Evolutionary conservation across 1,139 yeast species (phyloP).

Genomic region (Kazachstania sp.): DNA sequence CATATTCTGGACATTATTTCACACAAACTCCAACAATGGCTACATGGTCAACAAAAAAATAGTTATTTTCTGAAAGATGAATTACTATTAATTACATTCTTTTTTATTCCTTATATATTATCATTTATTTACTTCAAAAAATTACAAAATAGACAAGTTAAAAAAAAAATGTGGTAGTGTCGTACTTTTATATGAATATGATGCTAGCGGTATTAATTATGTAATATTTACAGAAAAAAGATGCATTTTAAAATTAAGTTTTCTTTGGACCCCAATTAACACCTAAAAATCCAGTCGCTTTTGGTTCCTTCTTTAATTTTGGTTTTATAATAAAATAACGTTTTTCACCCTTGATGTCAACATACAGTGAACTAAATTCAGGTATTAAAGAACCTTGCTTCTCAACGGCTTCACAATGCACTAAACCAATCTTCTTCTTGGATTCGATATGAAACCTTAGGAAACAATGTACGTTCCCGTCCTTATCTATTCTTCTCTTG

Average conservation of each 20-base stretch:
- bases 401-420: constrained; percentile 65
- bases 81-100: neutral
- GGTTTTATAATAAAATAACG: constrained; percentile 69
- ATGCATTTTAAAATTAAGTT: constrained; percentile 31
- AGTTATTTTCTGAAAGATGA: constrained; percentile 7
- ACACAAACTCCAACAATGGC: constrained; percentile 46
- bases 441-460: constrained; percentile 88
- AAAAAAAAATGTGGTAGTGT: neutral
- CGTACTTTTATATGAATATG: neutral
- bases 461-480: constrained; percentile 70
- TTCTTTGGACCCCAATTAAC: constrained; percentile 79
- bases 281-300: constrained; percentile 57
- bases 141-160: neutral
- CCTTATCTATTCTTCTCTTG: constrained; percentile 48
- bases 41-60: constrained; percentile 55
- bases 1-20: constrained; percentile 45
- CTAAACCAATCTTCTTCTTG: constrained; percentile 49
- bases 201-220: neutral
- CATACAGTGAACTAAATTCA: constrained; percentile 62
- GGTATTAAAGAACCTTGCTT: constrained; percentile 50
- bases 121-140: neutral
- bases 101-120: constrained; percentile 1
- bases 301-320: constrained; percentile 27
- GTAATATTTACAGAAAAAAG: neutral
- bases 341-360: constrained; percentile 66